These are phyloP conservation scores for Teratosphaeria gauchensis DNA, from an alignment of 2,329 filamentous ascomycete genomes.

Conservation along the genomic window DNA sequence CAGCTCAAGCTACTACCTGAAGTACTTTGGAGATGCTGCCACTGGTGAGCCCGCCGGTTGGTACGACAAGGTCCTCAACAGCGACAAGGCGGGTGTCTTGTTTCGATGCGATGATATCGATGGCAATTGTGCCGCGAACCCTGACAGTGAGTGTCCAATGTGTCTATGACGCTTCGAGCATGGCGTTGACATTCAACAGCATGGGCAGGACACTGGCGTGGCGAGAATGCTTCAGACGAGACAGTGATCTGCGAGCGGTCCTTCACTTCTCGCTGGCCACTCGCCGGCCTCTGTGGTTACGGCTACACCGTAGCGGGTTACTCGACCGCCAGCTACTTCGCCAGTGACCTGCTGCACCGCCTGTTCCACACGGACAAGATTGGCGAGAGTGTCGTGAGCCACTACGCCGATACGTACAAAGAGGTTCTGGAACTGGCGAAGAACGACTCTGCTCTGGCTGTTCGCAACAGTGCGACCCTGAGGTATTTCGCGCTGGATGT, in stretches of 20 bases:
- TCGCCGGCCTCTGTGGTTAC: slow-evolving; percentile 50
- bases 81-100: slow-evolving; percentile 46
- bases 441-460: slow-evolving; percentile 40
- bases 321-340: slow-evolving; percentile 54
- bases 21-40: slow-evolving; percentile 56
- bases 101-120: slow-evolving; percentile 56
- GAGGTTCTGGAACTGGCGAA: slow-evolving; percentile 45
- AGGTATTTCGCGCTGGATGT: slow-evolving; percentile 61
- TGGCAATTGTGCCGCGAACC: background rate
- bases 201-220: slow-evolving; percentile 61
- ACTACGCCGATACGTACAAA: slow-evolving; percentile 52
- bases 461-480: slow-evolving; percentile 51
- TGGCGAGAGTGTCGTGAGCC: slow-evolving; percentile 50
- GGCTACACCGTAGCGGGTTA: slow-evolving; percentile 53
- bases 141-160: background rate
- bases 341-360: slow-evolving; percentile 57
- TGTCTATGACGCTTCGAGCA: background rate
- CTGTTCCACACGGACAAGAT: slow-evolving; percentile 54
- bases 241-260: slow-evolving; percentile 61
- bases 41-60: slow-evolving; percentile 52
- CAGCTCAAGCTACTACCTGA: slow-evolving; percentile 49
- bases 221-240: slow-evolving; percentile 53
- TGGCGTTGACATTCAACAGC: slow-evolving; percentile 29
- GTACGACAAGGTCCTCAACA: slow-evolving; percentile 51
- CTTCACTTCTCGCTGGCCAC: slow-evolving; percentile 47